These are phyloP conservation scores for Stereocaulon alpinum DNA, from an alignment of 495 filamentous ascomycete genomes.

Conservation along the genomic window DNA sequence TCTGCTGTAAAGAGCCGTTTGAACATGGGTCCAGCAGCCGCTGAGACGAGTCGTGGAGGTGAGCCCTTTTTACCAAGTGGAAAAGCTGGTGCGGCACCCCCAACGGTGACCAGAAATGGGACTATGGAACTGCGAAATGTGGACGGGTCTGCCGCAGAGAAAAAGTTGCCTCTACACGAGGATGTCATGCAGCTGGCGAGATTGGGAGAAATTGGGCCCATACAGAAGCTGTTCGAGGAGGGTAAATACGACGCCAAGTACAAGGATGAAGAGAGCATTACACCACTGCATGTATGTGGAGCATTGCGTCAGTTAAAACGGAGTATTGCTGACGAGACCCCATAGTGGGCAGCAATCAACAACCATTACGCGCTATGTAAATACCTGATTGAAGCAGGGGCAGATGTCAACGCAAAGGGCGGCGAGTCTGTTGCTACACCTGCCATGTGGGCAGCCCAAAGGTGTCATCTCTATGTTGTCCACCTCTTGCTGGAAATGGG, in stretches of 20 bases:
- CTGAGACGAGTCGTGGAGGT: constrained; percentile 3
- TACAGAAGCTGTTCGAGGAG: constrained; percentile 78
- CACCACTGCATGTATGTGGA: constrained; percentile 76
- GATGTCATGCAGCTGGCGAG: constrained; percentile 96
- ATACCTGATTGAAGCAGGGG: constrained; percentile 80
- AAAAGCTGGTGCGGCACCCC: constrained; percentile 48
- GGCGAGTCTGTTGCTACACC: constrained; percentile 90
- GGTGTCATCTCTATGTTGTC: constrained; percentile 80
- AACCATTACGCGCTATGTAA: constrained; percentile 95
- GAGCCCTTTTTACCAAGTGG: constrained; percentile 30
- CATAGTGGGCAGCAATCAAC: constrained; percentile 97
- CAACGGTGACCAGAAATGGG: constrained; percentile 44
- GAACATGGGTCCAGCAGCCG: not conserved
- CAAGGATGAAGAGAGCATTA: constrained; percentile 83
- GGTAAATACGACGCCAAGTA: constrained; percentile 73
- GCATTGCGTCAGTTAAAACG: not conserved
- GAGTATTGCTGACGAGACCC: constrained; percentile 17
- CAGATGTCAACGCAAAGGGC: constrained; percentile 87
- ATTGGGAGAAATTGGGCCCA: constrained; percentile 70
- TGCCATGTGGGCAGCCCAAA: constrained; percentile 91
- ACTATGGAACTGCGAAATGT: constrained; percentile 63
- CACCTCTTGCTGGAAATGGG: constrained; percentile 75
- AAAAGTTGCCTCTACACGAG: constrained; percentile 51
- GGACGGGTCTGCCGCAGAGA: constrained; percentile 33
- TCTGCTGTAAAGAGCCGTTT: not conserved